A percentile compares a stretch with the other conserved stretches of the same genome.
phyloP scores from a whole-genome alignment of 2,329 filamentous ascomycete genomes.

The Tolypocladium album region DNA sequence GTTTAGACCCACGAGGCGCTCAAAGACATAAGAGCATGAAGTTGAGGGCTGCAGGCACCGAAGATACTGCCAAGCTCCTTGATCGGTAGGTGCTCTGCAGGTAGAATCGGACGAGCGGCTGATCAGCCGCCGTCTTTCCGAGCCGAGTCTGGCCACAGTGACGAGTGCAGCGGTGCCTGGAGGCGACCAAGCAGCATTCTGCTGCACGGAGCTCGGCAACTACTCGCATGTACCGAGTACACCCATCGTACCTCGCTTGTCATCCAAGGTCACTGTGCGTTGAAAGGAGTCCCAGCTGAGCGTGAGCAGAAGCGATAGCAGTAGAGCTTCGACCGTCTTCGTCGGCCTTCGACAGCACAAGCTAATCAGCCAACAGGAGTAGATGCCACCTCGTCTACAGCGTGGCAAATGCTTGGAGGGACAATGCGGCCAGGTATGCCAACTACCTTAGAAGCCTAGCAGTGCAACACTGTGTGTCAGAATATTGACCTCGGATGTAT shows the following conservation, averaged over 20 bases:
- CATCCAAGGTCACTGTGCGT: background rate
- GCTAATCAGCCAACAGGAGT: background rate
- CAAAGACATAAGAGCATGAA: too few relatives aligned
- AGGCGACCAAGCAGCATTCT: too few relatives aligned
- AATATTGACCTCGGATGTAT: background rate
- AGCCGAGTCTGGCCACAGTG: too few relatives aligned
- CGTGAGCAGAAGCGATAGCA: too few relatives aligned
- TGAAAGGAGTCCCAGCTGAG: background rate
- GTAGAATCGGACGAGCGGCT: too few relatives aligned
- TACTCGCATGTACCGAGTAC: too few relatives aligned
- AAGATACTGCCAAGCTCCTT: too few relatives aligned
- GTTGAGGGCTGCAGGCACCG: slow-evolving; percentile 30
- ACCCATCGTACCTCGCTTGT: background rate
- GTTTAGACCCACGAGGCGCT: too few relatives aligned
- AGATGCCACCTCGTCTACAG: background rate
- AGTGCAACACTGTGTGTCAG: background rate
- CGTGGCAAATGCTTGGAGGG: background rate
- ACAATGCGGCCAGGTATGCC: background rate
- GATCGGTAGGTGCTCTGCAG: too few relatives aligned
- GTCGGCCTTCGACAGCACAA: background rate
- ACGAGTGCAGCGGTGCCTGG: too few relatives aligned
- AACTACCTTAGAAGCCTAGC: background rate
- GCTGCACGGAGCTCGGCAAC: too few relatives aligned
- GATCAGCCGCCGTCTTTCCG: too few relatives aligned
- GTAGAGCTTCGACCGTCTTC: background rate